Evolutionary conservation across 2,329 filamentous ascomycete species (phyloP).

Genomic region (Colletotrichum limetticola): DNA sequence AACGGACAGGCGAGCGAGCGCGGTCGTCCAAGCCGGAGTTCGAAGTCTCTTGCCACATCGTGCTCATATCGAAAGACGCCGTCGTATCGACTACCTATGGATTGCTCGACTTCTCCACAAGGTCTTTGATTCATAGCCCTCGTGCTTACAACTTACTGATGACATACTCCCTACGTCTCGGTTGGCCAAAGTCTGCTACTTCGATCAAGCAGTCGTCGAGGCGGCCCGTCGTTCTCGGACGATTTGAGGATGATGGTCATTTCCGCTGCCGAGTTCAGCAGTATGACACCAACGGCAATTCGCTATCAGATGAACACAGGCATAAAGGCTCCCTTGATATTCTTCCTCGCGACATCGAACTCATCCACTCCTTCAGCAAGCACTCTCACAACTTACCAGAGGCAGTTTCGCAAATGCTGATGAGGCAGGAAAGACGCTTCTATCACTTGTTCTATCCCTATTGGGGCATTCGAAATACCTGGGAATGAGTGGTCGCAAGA

Average conservation of each 20-base stretch:
- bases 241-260: not conserved
- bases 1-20: too few relatives aligned
- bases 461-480: not conserved
- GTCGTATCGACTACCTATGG: not conserved
- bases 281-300: not conserved
- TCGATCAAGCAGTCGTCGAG: not conserved
- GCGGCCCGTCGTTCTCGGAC: not conserved
- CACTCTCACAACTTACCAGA: not conserved
- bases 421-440: not conserved
- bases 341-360: not conserved
- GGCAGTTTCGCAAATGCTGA: not conserved
- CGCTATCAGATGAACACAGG: not conserved
- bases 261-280: not conserved
- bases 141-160: too few relatives aligned
- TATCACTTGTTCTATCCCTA: not conserved
- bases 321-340: not conserved
- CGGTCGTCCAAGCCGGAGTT: too few relatives aligned
- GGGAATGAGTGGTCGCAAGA: too few relatives aligned
- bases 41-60: too few relatives aligned
- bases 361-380: not conserved
- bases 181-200: not conserved
- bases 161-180: not conserved
- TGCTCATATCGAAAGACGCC: not conserved
- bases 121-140: too few relatives aligned
- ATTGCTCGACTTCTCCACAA: not conserved